These are phyloP conservation scores for Mycena galopus DNA, from an alignment of 768 basidiomycete genomes.

Conservation along the genomic window DNA sequence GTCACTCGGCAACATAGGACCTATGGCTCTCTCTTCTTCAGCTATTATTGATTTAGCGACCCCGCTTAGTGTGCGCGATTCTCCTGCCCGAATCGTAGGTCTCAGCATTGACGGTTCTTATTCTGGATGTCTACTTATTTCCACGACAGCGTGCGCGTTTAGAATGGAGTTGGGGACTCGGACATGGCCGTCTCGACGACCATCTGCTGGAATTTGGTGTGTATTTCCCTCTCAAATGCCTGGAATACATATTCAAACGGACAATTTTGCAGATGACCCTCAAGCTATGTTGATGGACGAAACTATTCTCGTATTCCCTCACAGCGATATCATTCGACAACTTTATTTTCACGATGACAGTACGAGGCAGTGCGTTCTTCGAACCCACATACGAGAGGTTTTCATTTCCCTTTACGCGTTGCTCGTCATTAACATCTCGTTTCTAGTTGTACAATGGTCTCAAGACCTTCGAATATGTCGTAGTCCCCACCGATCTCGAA, in stretches of 20 bases:
- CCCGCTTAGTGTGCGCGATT: not conserved
- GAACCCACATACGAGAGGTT: slow-evolving; percentile 8
- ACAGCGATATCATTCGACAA: not conserved
- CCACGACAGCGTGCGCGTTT: slow-evolving; percentile 1
- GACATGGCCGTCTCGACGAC: slow-evolving; percentile 1
- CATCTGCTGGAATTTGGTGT: slow-evolving; percentile 3
- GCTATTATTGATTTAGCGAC: not conserved
- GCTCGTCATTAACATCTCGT: not conserved
- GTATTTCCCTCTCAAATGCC: not conserved
- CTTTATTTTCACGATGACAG: not conserved
- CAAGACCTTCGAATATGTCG: slow-evolving; percentile 15
- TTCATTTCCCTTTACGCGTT: not conserved
- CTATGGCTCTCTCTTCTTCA: not conserved
- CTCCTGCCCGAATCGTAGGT: not conserved
- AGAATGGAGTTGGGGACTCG: slow-evolving; percentile 23
- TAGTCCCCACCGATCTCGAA: not conserved
- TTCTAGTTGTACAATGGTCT: slow-evolving; percentile 12
- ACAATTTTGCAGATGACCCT: slow-evolving; percentile 6
- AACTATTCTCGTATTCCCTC: not conserved
- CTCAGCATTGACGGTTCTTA: not conserved
- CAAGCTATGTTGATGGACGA: not conserved
- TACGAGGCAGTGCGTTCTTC: not conserved
- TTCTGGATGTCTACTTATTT: too few species aligned
- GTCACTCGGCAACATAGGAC: too few species aligned
- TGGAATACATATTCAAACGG: not conserved